phyloP scores from a whole-genome alignment of 2,329 filamentous ascomycete species.

The Diaporthe destruens region DNA sequence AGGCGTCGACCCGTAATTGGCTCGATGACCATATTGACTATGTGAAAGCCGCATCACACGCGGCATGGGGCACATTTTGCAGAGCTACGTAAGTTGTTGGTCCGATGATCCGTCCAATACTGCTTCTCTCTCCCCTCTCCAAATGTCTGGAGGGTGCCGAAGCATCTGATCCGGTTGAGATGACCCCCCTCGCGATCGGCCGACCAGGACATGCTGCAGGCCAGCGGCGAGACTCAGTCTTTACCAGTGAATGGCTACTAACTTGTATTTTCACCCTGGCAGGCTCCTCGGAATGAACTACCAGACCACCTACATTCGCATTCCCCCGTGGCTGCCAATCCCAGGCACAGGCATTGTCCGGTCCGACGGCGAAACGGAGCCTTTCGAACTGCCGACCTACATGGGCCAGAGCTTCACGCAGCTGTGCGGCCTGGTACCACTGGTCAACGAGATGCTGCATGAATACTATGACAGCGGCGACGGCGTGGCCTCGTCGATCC shows the following conservation, averaged over 20 bases:
- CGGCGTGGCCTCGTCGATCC: constrained; percentile 21
- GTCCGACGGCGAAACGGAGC: constrained; percentile 7
- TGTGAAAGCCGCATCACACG: constrained; percentile 38
- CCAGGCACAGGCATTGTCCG: constrained; percentile 33
- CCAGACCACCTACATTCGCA: constrained; percentile 27
- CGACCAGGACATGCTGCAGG: neutral
- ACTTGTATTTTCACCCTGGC: neutral
- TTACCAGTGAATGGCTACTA: neutral
- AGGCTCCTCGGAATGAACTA: constrained; percentile 38
- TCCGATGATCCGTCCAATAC: too few species aligned
- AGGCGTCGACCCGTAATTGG: constrained; percentile 34
- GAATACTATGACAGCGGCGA: constrained; percentile 40
- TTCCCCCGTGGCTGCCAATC: constrained; percentile 33
- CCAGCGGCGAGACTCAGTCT: neutral
- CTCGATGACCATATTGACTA: constrained; percentile 37
- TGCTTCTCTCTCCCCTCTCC: too few species aligned
- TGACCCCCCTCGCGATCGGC: too few species aligned
- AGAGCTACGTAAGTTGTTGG: constrained; percentile 33
- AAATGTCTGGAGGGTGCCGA: too few species aligned
- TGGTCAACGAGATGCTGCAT: constrained; percentile 39
- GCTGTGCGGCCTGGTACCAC: constrained; percentile 41
- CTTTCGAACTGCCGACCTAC: constrained; percentile 42
- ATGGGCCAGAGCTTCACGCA: constrained; percentile 42
- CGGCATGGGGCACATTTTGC: constrained; percentile 41
- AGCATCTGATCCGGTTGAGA: too few species aligned